phyloP scores from a whole-genome alignment of 352 stramenopile genomes.

The Hyphochytrium catenoides region DNA sequence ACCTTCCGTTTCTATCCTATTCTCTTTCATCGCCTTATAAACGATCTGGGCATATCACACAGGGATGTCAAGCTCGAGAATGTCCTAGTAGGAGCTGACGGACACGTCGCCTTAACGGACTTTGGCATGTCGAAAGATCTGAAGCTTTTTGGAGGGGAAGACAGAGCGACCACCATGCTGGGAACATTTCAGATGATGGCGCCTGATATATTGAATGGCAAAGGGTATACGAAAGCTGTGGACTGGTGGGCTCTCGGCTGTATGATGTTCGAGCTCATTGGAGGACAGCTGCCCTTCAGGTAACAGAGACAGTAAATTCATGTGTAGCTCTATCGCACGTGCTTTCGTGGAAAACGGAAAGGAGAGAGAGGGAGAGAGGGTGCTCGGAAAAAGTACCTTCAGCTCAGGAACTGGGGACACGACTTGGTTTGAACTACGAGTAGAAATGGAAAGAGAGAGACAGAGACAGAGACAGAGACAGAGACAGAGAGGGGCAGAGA shows the following conservation, averaged over 20 bases:
- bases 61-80: slow-evolving; percentile 96
- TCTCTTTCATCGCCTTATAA: too few relatives aligned
- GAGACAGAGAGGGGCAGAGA: too few relatives aligned
- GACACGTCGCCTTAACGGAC: slow-evolving; percentile 91
- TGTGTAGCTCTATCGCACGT: too few relatives aligned
- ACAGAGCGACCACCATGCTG: slow-evolving; percentile 61
- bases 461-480: too few relatives aligned
- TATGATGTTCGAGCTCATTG: slow-evolving; percentile 69
- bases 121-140: slow-evolving; percentile 98
- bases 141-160: slow-evolving; percentile 56
- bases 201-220: slow-evolving; percentile 58
- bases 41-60: slow-evolving; percentile 55
- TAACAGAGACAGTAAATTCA: too few relatives aligned
- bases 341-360: too few relatives aligned
- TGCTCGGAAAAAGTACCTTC: too few relatives aligned
- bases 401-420: too few relatives aligned
- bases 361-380: too few relatives aligned
- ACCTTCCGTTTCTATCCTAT: too few relatives aligned
- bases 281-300: slow-evolving; percentile 57
- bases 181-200: slow-evolving; percentile 79
- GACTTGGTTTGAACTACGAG: too few relatives aligned
- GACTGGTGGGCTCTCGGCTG: slow-evolving; percentile 66
- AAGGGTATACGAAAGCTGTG: slow-evolving; percentile 52
- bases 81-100: slow-evolving; percentile 80
- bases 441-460: too few relatives aligned